Evolutionary conservation across 345 rosid genomes (phyloP).

Genomic region (Citrus maxima): DNA sequence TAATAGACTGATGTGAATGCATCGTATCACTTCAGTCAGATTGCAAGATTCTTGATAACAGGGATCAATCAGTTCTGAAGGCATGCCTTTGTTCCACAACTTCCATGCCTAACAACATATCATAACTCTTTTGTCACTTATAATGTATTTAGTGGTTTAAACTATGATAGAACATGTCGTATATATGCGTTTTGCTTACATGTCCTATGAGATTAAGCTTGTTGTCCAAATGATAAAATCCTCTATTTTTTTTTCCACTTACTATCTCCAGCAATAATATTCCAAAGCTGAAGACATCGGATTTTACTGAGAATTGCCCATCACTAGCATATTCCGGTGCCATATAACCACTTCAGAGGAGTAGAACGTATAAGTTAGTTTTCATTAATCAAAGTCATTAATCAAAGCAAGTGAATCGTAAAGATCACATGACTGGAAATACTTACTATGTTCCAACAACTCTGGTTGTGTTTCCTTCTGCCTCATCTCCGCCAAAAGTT

Average conservation of each 20-base stretch:
- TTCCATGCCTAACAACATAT: constrained; percentile 37
- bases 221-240: constrained; percentile 24
- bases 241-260: constrained; percentile 30
- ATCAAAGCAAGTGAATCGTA: neutral
- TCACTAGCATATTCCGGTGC: constrained; percentile 39
- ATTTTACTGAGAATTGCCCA: constrained; percentile 37
- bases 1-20: constrained; percentile 40
- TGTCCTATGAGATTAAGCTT: constrained; percentile 22
- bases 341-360: constrained; percentile 35
- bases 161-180: neutral
- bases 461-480: constrained; percentile 24
- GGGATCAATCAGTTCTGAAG: constrained; percentile 20
- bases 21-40: constrained; percentile 21
- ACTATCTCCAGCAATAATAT: constrained; percentile 34
- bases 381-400: neutral
- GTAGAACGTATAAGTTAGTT: neutral
- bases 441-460: constrained; percentile 39
- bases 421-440: neutral
- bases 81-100: constrained; percentile 31
- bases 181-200: constrained; percentile 11
- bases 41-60: neutral
- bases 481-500: constrained; percentile 32
- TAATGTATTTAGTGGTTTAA: no score
- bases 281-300: constrained; percentile 42
- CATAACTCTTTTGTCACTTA: neutral